A percentile compares a stretch with the other conserved stretches of the same genome.
phyloP scores from a whole-genome alignment of 176 grass and related monocot species.

The Aegilops speltoides region DNA sequence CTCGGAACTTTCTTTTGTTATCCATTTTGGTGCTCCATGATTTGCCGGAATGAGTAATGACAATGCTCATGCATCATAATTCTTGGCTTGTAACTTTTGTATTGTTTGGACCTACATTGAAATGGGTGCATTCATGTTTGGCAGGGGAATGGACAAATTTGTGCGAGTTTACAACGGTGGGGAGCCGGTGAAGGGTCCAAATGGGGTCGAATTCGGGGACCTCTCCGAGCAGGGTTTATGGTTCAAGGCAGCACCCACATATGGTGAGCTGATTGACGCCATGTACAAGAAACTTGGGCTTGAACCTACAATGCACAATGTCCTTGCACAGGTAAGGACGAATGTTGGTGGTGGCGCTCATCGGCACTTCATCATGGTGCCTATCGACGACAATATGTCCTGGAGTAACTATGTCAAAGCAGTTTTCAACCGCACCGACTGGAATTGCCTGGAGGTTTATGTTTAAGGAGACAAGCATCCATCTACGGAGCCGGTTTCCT shows the following conservation, averaged over 20 bases:
- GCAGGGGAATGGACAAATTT: slow-evolving; percentile 39
- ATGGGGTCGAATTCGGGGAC: slow-evolving; percentile 10
- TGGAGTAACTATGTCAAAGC: slow-evolving; percentile 47
- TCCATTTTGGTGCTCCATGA: not conserved
- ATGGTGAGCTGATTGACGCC: slow-evolving; percentile 16
- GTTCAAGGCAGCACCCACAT: slow-evolving; percentile 15
- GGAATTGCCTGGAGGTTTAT: slow-evolving; percentile 43
- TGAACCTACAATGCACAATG: not conserved
- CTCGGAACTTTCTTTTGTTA: not conserved
- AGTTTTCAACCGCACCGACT: slow-evolving; percentile 39
- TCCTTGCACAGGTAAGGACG: slow-evolving; percentile 5
- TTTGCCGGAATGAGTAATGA: not conserved
- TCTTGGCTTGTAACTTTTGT: not conserved
- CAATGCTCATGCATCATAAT: not conserved
- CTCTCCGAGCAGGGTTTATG: slow-evolving; percentile 29
- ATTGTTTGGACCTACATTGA: not conserved
- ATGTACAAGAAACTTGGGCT: slow-evolving; percentile 26
- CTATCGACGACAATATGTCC: slow-evolving; percentile 2
- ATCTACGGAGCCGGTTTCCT: not conserved
- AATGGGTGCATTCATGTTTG: not conserved
- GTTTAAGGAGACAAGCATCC: slow-evolving; percentile 18
- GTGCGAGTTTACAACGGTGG: slow-evolving; percentile 32
- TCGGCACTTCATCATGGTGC: slow-evolving; percentile 36
- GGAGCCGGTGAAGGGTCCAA: slow-evolving; percentile 30
- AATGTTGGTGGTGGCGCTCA: slow-evolving; percentile 38